Evolutionary conservation across 140 eudicot genomes (phyloP), one percentile per base, ranked within the genome.

Genomic region (Anethum foeniculum): DNA sequence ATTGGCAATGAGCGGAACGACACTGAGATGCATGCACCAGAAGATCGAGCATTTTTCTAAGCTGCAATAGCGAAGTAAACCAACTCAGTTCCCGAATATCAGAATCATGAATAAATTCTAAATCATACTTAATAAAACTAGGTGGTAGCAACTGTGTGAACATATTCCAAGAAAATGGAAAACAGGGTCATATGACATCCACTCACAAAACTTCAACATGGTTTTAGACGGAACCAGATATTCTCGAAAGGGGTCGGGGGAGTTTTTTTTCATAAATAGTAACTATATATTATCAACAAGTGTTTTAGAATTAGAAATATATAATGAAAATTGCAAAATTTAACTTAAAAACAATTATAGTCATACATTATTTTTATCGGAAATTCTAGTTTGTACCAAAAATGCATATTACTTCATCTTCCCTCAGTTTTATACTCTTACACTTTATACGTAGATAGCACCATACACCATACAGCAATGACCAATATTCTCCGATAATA

Each of bases 1-100:
- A 94, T 77, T 85, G 94, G 79, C 98, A 94, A 79, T 41, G 87
- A 27, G 90, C 85, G 28, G 96, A 86, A 64, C 97, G 96, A 77
- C 98, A 94, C 71, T 88, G 98, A 82, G 97, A 89, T 58, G 98
- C 97, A 80, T 94, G 98, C 62, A 94, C 95, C 88, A 94, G 86
- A 68, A 94, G 95, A 79, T 94, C 98, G 7, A 94, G 98, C 98
- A 94, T 94, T 86, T 88, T 92, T 83, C 92, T 80, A 41, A 94
- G 93, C 98, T 94, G 93, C 88, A 88, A 86, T 54, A 69, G 54
- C 80, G 71, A 81, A 71, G 58, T 75, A 25, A 77, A 74, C n/a
- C 25, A 71, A 71, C 32, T 80, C 43, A 48, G 76, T 44, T 43
- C 60, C 65, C 49, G 32, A 21, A 10, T 58, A 7, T 9, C 12